These are phyloP conservation scores for Backusella macrospora DNA, from an alignment of 192 early-diverging fungal species.

Conservation along the genomic window DNA sequence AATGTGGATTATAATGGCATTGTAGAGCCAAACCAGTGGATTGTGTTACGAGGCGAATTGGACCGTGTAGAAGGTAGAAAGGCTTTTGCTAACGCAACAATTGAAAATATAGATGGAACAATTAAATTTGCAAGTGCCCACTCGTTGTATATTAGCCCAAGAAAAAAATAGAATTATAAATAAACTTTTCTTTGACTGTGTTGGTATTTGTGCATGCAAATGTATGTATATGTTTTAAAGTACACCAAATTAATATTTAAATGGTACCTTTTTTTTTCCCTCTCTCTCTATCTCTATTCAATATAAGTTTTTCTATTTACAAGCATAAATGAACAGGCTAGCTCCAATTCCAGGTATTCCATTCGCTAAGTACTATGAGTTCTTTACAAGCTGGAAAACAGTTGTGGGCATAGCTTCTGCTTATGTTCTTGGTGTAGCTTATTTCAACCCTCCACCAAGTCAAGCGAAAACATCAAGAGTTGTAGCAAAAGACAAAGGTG, in stretches of 20 bases:
- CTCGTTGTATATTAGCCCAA: conserved; percentile 36
- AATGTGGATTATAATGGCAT: conserved; percentile 32
- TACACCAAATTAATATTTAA: background rate
- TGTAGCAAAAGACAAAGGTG: conserved; percentile 49
- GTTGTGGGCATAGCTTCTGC: conserved; percentile 53
- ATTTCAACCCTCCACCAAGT: conserved; percentile 53
- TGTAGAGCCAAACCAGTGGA: conserved; percentile 32
- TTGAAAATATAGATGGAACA: conserved; percentile 27
- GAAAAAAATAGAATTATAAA: background rate
- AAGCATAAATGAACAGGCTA: conserved; percentile 22
- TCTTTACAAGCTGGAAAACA: conserved; percentile 71
- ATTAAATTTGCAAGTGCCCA: conserved; percentile 21
- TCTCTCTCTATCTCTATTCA: background rate
- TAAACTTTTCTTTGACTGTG: background rate
- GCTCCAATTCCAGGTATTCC: conserved; percentile 50
- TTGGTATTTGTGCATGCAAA: background rate
- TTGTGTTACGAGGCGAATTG: conserved; percentile 30
- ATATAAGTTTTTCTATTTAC: background rate
- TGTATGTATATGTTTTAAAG: background rate
- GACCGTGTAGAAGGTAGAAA: conserved; percentile 32
- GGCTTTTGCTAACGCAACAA: conserved; percentile 30
- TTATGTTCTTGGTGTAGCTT: conserved; percentile 48
- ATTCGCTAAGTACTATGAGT: conserved; percentile 68
- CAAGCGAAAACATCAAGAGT: conserved; percentile 55
- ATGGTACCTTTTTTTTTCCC: conserved; percentile 5